Evolutionary conservation across 2,329 filamentous ascomycete genomes (phyloP), one percentile per base, ranked within the genome.

Genomic region (Lizonia empirigonia): DNA sequence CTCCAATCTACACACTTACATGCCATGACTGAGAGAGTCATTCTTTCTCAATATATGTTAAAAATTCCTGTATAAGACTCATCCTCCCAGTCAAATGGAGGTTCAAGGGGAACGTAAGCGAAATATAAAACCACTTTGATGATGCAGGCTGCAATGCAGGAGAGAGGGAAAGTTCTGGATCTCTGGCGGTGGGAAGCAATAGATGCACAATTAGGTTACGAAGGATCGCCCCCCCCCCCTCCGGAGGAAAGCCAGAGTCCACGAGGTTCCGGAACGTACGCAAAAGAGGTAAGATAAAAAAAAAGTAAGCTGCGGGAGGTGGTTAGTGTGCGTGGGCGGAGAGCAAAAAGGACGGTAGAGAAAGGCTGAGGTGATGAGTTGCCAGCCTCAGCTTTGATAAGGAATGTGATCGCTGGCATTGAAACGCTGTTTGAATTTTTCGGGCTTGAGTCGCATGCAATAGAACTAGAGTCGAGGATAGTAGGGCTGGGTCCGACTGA

Each of bases 91-190:
- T n/a, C n/a, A n/a, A n/a, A n/a, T n/a, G n/a, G n/a, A n/a, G n/a
- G n/a, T 35, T 35, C 47, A 40, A 50, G 40, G 40, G 40, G 30
- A 34, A 35, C 40, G 47, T 39, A 34, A 34, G 29, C 34, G 40
- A 44, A 19, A 23, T 7, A 16, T 39, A 35, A 20, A 18, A 13
- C 6, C 24, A 33, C 34, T 7, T n/a, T n/a, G n/a, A 26, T 38
- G 20, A 15, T 32, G 33, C 18, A 23, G 3, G 39, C 13, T 37
- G 20, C 22, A n/a, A 44, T 50, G 47, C 47, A 50, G 47, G 47
- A 35, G 47, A 16, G 44, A 30, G 39, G 47, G 40, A 18, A 18
- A 10, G 22, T 50, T 29, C 24, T 36, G 39, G 41, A 38, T 27
- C 47, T 34, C 38, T 19, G 19, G 8, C 15, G 35, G 9, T 22